phyloP scores from a whole-genome alignment of 106 monocot genomes.

The Xerophyta viscosa region DNA sequence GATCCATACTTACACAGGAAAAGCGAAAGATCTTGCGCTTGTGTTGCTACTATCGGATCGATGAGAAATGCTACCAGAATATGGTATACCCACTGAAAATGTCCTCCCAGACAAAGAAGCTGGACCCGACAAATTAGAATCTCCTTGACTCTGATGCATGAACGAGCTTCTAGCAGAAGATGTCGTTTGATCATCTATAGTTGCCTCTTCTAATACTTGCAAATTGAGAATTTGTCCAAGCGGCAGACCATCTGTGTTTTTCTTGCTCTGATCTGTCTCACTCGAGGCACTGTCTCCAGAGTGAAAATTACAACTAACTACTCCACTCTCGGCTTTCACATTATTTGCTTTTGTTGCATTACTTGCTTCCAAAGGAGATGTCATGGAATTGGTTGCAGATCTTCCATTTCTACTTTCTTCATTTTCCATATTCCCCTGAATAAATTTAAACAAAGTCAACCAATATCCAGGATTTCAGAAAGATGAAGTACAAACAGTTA shows the following conservation, averaged over 20 bases:
- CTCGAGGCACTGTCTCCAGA: not conserved
- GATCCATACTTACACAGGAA: constrained; percentile 72
- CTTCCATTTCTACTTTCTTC: too few species aligned
- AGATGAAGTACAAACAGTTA: not conserved
- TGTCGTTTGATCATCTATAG: constrained; percentile 15
- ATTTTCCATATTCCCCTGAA: constrained; percentile 6
- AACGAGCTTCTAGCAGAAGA: constrained; percentile 21
- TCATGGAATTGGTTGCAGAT: not conserved
- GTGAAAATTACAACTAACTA: constrained; percentile 11
- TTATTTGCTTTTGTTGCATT: not conserved
- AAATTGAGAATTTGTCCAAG: constrained; percentile 3
- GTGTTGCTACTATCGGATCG: constrained; percentile 85
- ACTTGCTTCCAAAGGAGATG: not conserved
- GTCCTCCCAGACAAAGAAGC: constrained; percentile 20
- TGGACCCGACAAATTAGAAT: constrained; percentile 24
- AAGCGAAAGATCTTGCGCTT: constrained; percentile 83
- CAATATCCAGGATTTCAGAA: not conserved
- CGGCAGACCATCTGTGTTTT: constrained; percentile 11
- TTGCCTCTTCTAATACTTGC: constrained; percentile 4
- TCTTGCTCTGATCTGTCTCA: constrained; percentile 1
- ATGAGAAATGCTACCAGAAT: constrained; percentile 72
- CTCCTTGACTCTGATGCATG: constrained; percentile 23
- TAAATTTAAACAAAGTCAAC: not conserved
- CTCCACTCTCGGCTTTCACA: constrained; percentile 6
- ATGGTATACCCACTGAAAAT: constrained; percentile 46